Evolutionary conservation across 2,329 filamentous ascomycete species (phyloP).

Genomic region (Pseudopithomyces chartarum): DNA sequence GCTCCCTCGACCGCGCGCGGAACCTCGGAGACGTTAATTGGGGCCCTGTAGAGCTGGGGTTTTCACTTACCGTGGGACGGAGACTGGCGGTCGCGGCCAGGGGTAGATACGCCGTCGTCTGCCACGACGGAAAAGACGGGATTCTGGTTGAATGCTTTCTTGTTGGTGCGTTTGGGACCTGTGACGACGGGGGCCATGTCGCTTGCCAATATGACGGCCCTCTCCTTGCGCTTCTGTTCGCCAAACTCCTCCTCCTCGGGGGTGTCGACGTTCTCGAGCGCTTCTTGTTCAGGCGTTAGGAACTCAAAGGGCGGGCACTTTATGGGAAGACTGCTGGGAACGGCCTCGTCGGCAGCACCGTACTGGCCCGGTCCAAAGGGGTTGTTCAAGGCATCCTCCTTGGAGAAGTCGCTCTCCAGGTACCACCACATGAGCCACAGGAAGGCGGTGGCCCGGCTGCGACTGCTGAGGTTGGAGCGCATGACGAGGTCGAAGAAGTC

Average conservation of each 20-base stretch:
- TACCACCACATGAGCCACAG: slow-evolving; percentile 99
- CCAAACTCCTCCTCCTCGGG: slow-evolving; percentile 72
- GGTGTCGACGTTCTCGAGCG: slow-evolving; percentile 75
- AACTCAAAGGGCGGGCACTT: slow-evolving; percentile 69
- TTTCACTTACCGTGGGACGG: slow-evolving; percentile 41
- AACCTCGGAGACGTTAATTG: slow-evolving; percentile 25
- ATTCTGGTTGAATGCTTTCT: slow-evolving; percentile 52
- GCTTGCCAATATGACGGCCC: slow-evolving; percentile 72
- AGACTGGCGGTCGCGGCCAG: slow-evolving; percentile 46
- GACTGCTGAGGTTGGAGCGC: slow-evolving; percentile 80
- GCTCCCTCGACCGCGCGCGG: slow-evolving; percentile 38
- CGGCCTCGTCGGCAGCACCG: slow-evolving; percentile 38
- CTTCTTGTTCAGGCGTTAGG: slow-evolving; percentile 69
- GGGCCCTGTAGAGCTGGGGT: background rate
- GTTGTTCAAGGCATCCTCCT: slow-evolving; percentile 85
- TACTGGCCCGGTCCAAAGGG: slow-evolving; percentile 73
- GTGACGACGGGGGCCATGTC: slow-evolving; percentile 71
- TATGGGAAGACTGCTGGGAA: slow-evolving; percentile 53
- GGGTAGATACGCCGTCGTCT: slow-evolving; percentile 47
- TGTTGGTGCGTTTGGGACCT: slow-evolving; percentile 55
- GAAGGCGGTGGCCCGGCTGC: slow-evolving; percentile 84
- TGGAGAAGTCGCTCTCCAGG: slow-evolving; percentile 90
- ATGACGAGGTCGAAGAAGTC: slow-evolving; percentile 98
- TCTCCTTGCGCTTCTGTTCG: slow-evolving; percentile 72
- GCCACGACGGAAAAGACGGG: slow-evolving; percentile 48